phyloP scores from a whole-genome alignment of 1,284 basidiomycete genomes.

The Marasmius fiardii region DNA sequence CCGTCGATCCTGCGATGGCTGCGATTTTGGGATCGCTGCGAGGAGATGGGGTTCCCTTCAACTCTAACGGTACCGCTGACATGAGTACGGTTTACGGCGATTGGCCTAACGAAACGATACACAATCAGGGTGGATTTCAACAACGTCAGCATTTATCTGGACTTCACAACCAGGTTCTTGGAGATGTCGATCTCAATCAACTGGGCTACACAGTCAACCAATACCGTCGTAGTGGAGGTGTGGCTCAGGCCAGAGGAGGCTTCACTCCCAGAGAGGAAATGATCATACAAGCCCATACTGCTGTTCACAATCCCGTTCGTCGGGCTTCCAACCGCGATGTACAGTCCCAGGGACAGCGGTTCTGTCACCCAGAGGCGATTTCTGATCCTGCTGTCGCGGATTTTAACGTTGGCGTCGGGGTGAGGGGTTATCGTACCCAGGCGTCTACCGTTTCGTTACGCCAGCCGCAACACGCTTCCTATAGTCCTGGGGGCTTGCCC shows the following conservation, averaged over 20 bases:
- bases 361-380: slow-evolving; percentile 18
- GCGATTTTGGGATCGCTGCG: slow-evolving; percentile 36
- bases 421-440: slow-evolving; percentile 38
- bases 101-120: background rate
- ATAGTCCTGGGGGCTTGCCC: slow-evolving; percentile 12
- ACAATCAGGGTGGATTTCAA: background rate
- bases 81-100: background rate
- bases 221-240: slow-evolving; percentile 17
- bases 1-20: slow-evolving; percentile 35
- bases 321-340: slow-evolving; percentile 19
- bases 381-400: slow-evolving; percentile 23
- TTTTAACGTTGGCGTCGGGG: slow-evolving; percentile 36
- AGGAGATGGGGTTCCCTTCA: slow-evolving; percentile 22
- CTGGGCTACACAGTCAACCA: slow-evolving; percentile 4
- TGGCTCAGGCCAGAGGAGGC: slow-evolving; percentile 45
- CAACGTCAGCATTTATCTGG: background rate
- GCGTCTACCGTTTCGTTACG: slow-evolving; percentile 26
- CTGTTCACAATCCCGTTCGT: slow-evolving; percentile 14
- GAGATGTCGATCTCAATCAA: slow-evolving; percentile 11
- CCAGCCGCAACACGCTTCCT: slow-evolving; percentile 13
- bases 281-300: slow-evolving; percentile 56
- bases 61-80: slow-evolving; percentile 8
- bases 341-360: slow-evolving; percentile 14
- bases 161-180: slow-evolving; percentile 7
- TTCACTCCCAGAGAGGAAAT: slow-evolving; percentile 67